These are phyloP conservation scores for Hypoxylon sp. DNA, from an alignment of 2,329 filamentous ascomycete genomes.

Conservation along the genomic window DNA sequence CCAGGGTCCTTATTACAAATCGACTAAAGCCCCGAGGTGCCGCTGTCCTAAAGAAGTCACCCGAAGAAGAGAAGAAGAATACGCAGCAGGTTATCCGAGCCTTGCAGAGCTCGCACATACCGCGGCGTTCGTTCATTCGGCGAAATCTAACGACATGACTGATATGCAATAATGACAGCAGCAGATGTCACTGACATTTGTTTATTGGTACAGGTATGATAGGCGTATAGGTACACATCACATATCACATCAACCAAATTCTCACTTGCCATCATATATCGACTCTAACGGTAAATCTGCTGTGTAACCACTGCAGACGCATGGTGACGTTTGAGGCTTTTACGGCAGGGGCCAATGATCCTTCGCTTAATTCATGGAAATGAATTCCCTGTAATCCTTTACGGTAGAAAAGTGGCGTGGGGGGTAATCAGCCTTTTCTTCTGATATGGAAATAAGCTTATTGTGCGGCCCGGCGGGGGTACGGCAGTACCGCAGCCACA, in stretches of 20 bases:
- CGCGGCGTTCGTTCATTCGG: neutral
- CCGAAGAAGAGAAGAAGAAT: neutral
- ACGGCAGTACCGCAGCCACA: neutral
- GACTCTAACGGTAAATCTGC: slow-evolving; percentile 1
- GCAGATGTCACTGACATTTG: neutral
- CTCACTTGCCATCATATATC: neutral
- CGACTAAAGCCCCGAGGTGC: neutral
- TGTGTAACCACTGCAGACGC: slow-evolving; percentile 8
- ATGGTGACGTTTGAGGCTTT: slow-evolving; percentile 28
- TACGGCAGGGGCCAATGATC: neutral
- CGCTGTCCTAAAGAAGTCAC: neutral
- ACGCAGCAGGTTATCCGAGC: neutral
- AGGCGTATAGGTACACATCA: neutral
- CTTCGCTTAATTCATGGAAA: neutral
- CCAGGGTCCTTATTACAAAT: slow-evolving; percentile 1
- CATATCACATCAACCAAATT: slow-evolving; percentile 3
- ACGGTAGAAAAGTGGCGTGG: neutral
- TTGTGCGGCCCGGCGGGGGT: slow-evolving; percentile 9
- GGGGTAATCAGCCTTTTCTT: neutral
- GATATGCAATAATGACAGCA: neutral
- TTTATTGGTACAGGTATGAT: slow-evolving; percentile 10
- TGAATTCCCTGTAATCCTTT: neutral
- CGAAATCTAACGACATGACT: neutral
- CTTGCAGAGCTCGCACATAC: neutral
- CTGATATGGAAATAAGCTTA: slow-evolving; percentile 23